Conservation (phyloP, 257 asterid genomes). For the Phtheirospermum japonicum region DNA sequence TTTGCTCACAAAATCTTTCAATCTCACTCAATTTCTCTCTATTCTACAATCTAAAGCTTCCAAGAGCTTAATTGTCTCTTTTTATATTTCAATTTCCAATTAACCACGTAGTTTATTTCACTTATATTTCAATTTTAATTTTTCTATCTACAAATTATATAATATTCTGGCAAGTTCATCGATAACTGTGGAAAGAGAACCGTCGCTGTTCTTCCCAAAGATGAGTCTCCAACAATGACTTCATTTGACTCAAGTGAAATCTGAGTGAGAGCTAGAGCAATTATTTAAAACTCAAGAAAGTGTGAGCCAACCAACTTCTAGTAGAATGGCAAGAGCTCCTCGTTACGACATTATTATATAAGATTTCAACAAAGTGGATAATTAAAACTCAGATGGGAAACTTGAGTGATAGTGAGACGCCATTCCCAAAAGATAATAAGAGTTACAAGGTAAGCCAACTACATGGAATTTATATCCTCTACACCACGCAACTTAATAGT, state of each 20-base stretch:
- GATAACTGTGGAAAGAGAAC: background rate
- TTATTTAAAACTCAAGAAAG: slow-evolving; percentile 1
- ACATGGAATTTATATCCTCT: no score
- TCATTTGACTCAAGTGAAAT: no score
- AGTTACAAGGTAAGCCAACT: no score
- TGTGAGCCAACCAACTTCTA: background rate
- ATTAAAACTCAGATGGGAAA: no score
- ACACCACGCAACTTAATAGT: no score
- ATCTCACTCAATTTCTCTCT: background rate
- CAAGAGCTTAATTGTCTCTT: background rate
- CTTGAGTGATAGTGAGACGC: no score
- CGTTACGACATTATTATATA: background rate
- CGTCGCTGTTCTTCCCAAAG: background rate
- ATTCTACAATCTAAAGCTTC: background rate
- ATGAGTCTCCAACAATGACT: background rate
- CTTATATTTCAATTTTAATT: no score
- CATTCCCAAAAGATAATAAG: no score
- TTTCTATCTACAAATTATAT: background rate
- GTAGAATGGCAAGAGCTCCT: background rate
- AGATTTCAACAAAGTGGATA: no score
- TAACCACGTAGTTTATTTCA: no score
- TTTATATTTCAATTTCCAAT: no score
- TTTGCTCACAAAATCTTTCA: background rate
- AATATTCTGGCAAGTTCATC: background rate
- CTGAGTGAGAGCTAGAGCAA: no score